phyloP scores from a whole-genome alignment of 208 protist species.

The Crithidia acanthocephali region DNA sequence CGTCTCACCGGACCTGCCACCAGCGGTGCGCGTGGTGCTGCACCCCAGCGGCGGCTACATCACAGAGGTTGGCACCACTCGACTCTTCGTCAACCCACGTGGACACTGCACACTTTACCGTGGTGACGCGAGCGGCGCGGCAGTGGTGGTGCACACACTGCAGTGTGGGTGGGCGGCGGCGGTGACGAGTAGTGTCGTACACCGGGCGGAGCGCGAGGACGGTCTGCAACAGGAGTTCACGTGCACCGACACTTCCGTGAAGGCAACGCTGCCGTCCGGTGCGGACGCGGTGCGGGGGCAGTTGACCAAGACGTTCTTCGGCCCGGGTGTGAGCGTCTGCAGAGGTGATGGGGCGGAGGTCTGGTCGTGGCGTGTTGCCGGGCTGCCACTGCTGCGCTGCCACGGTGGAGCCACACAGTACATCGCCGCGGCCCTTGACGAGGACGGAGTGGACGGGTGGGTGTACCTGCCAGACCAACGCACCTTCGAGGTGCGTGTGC shows the following conservation, averaged over 20 bases:
- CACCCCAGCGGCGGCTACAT: constrained; percentile 53
- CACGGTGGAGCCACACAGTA: neutral
- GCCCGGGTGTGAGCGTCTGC: constrained; percentile 10
- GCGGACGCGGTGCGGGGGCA: too few relatives aligned
- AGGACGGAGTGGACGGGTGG: constrained; percentile 2
- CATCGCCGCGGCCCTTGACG: constrained; percentile 15
- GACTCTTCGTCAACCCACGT: constrained; percentile 16
- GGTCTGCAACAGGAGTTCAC: constrained; percentile 19
- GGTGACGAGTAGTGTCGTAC: neutral
- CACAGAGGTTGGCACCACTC: neutral
- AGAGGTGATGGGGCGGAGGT: neutral
- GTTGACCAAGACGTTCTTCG: constrained; percentile 15
- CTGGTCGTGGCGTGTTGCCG: constrained; percentile 33
- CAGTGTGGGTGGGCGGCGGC: constrained; percentile 8
- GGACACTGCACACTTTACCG: constrained; percentile 17
- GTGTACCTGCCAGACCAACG: constrained; percentile 16
- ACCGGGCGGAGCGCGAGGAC: constrained; percentile 24
- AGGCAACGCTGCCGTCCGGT: too few relatives aligned
- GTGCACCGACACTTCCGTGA: neutral
- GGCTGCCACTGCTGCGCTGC: constrained; percentile 29
- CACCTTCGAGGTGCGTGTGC: constrained; percentile 29
- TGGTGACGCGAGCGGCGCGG: neutral
- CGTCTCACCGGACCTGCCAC: constrained; percentile 32
- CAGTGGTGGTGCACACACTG: constrained; percentile 16
- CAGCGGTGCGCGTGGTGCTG: constrained; percentile 44